Percentiles rank a stretch among this genome's conserved stretches.
Evolutionary conservation across 2,329 filamentous ascomycete genomes (phyloP).

Genomic region (Ophiocordyceps sinensis): DNA sequence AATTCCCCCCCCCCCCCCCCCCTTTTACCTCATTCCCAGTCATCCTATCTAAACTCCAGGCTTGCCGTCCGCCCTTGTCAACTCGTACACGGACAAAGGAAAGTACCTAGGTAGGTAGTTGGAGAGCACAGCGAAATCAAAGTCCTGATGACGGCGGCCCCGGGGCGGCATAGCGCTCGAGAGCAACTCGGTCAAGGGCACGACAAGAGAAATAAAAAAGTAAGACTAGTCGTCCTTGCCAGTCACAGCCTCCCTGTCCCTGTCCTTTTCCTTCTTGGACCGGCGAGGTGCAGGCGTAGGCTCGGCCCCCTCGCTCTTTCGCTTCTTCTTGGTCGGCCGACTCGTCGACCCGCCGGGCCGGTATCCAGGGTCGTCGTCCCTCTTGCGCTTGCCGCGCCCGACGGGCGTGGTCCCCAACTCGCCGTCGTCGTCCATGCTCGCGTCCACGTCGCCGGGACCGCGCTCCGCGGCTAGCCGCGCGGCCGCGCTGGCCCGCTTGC

Average conservation of each 20-base stretch:
- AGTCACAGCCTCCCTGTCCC: not conserved
- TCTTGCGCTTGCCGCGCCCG: constrained; percentile 32
- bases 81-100: no score
- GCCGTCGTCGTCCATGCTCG: constrained; percentile 24
- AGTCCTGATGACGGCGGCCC: no score
- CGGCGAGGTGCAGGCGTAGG: constrained; percentile 17
- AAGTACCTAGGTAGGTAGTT: no score
- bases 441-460: constrained; percentile 15
- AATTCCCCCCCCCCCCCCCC: not conserved
- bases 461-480: constrained; percentile 9
- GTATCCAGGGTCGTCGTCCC: constrained; percentile 45
- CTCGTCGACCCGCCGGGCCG: constrained; percentile 41
- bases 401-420: constrained; percentile 19
- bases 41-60: not conserved
- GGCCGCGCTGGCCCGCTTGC: constrained; percentile 17
- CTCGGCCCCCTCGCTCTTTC: constrained; percentile 35
- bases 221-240: constrained; percentile 15
- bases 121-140: no score
- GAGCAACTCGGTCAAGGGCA: no score
- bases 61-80: no score
- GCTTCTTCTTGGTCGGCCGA: constrained; percentile 41
- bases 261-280: constrained; percentile 15
- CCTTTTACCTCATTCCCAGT: not conserved
- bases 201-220: no score
- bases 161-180: no score